phyloP scores from a whole-genome alignment of 768 basidiomycete genomes.

The Lactarius sanguifluus region DNA sequence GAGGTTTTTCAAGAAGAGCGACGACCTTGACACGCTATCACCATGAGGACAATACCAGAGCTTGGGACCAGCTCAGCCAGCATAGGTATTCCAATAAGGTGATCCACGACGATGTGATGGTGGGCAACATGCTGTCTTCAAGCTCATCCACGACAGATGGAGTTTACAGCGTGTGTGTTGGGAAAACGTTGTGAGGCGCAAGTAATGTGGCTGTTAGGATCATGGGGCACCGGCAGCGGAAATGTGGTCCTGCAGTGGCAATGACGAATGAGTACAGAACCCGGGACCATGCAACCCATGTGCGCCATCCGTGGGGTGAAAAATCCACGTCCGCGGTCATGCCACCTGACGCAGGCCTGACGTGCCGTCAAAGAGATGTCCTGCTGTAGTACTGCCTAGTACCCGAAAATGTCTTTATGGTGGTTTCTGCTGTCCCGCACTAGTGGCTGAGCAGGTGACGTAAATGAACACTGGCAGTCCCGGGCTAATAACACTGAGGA shows the following conservation, averaged over 20 bases:
- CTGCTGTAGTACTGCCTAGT: background rate
- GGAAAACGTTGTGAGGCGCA: background rate
- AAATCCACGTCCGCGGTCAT: background rate
- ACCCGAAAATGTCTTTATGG: background rate
- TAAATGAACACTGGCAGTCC: background rate
- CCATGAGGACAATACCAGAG: slow-evolving; percentile 13
- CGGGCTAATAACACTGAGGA: too few species aligned
- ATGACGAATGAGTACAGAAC: background rate
- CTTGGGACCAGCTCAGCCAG: background rate
- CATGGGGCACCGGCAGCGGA: background rate
- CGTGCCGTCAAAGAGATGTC: background rate
- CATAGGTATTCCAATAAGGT: slow-evolving; percentile 1
- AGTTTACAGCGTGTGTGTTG: background rate
- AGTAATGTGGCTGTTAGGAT: background rate
- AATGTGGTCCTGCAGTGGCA: background rate
- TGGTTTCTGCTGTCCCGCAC: background rate
- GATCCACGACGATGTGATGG: background rate
- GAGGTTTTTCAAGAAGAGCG: background rate
- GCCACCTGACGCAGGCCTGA: background rate
- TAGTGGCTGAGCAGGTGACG: background rate
- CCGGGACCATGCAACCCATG: background rate
- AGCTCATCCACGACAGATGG: background rate
- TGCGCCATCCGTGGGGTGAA: background rate
- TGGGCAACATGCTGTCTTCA: background rate
- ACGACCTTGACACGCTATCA: background rate